phyloP scores from a whole-genome alignment of 2,329 filamentous ascomycete genomes.

The Ceratocystiopsis sp. region DNA sequence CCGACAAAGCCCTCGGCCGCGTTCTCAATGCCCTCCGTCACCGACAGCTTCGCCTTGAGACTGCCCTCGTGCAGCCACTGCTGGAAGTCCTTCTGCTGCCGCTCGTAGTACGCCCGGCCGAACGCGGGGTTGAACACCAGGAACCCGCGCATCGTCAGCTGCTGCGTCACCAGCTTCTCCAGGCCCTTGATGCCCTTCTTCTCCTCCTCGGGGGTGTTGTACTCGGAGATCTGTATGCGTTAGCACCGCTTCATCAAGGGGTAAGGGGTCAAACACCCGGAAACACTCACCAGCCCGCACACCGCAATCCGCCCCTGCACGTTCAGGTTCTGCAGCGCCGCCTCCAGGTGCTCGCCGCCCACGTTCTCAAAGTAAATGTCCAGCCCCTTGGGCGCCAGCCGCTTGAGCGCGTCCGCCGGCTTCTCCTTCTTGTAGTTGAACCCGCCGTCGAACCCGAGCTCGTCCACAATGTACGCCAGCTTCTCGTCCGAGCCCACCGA shows the following conservation, averaged over 20 bases:
- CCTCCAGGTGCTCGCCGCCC: conserved; percentile 34
- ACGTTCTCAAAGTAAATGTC: conserved; percentile 48
- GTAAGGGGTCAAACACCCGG: too few relatives aligned
- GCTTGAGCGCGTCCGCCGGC: conserved; percentile 46
- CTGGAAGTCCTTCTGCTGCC: conserved; percentile 60
- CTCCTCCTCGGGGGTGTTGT: conserved; percentile 43
- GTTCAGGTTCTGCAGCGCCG: conserved; percentile 32
- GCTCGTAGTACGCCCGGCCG: conserved; percentile 45
- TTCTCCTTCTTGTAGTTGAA: conserved; percentile 86
- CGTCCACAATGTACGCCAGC: conserved; percentile 43
- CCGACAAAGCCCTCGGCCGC: conserved; percentile 56
- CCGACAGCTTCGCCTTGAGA: conserved; percentile 51
- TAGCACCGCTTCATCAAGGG: background rate
- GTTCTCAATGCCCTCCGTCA: conserved; percentile 64
- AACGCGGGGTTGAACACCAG: conserved; percentile 50
- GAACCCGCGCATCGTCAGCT: conserved; percentile 58
- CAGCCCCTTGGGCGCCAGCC: conserved; percentile 59
- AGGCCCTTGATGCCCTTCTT: conserved; percentile 51
- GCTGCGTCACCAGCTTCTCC: conserved; percentile 46
- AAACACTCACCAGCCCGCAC: conserved; percentile 41
- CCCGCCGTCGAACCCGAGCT: conserved; percentile 38
- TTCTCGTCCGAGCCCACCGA: conserved; percentile 69
- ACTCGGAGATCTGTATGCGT: conserved; percentile 45
- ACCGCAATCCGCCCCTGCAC: conserved; percentile 45
- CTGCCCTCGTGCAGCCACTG: conserved; percentile 62